Conservation (phyloP, 2,329 filamentous ascomycete species). For the Gremmenia infestans region DNA sequence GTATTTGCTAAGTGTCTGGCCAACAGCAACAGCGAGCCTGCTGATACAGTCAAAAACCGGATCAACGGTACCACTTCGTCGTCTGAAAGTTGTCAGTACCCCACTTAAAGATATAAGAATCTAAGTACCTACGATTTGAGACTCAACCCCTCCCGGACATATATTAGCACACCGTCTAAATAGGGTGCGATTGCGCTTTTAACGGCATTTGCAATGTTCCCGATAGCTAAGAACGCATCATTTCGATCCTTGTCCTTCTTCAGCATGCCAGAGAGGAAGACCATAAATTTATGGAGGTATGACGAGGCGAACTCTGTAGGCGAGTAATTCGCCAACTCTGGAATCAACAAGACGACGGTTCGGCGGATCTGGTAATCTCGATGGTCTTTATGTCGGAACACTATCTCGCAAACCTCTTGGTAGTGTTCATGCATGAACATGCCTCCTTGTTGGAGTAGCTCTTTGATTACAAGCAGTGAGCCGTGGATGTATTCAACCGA, state of each 20-base stretch:
- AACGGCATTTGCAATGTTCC: slow-evolving; percentile 92
- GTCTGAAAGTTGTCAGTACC: slow-evolving; percentile 35
- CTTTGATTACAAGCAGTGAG: slow-evolving; percentile 88
- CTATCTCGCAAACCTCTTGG: slow-evolving; percentile 85
- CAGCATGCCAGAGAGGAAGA: slow-evolving; percentile 87
- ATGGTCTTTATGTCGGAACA: slow-evolving; percentile 89
- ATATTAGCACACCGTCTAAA: slow-evolving; percentile 86
- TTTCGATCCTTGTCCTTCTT: slow-evolving; percentile 94
- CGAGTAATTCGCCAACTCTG: slow-evolving; percentile 86
- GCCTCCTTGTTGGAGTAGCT: slow-evolving; percentile 86
- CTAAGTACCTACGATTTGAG: slow-evolving; percentile 57
- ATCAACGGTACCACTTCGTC: slow-evolving; percentile 44
- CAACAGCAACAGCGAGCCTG: slow-evolving; percentile 89
- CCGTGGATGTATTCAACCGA: slow-evolving; percentile 88
- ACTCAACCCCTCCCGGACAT: slow-evolving; percentile 86
- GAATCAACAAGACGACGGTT: slow-evolving; percentile 87
- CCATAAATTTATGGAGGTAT: slow-evolving; percentile 94
- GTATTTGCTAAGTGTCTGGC: slow-evolving; percentile 95
- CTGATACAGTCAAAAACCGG: slow-evolving; percentile 98
- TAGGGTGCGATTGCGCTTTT: slow-evolving; percentile 94
- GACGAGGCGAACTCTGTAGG: slow-evolving; percentile 82
- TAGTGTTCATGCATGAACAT: slow-evolving; percentile 99
- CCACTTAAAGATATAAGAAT: background rate
- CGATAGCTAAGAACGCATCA: slow-evolving; percentile 91
- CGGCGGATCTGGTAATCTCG: slow-evolving; percentile 81